These are phyloP conservation scores for Pseudocercospora fijiensis DNA, from an alignment of 2,329 filamentous ascomycete species.

Conservation along the genomic window DNA sequence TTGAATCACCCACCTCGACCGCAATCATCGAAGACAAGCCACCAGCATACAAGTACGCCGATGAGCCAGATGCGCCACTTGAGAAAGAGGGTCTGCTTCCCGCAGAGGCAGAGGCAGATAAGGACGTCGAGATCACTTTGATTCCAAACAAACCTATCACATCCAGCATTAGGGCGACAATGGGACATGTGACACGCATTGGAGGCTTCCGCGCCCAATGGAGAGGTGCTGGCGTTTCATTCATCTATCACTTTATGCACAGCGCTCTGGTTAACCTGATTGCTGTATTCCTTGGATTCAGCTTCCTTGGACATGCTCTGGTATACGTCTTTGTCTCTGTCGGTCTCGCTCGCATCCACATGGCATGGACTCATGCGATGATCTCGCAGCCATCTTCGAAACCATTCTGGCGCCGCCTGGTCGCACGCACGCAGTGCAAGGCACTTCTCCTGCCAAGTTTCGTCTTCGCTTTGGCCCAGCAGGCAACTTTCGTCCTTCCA, in stretches of 20 bases:
- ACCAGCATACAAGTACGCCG: conserved; percentile 45
- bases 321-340: conserved; percentile 60
- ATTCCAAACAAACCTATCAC: conserved; percentile 61
- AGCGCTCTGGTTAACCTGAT: conserved; percentile 32
- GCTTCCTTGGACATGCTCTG: conserved; percentile 48
- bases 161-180: conserved; percentile 57
- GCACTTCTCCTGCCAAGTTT: conserved; percentile 68
- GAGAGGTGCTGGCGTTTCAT: conserved; percentile 38
- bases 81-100: conserved; percentile 40
- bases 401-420: conserved; percentile 67
- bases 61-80: conserved; percentile 50
- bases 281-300: conserved; percentile 44
- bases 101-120: conserved; percentile 44
- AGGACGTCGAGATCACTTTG: conserved; percentile 45
- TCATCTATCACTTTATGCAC: conserved; percentile 39
- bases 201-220: conserved; percentile 40
- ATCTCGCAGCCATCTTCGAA: conserved; percentile 67
- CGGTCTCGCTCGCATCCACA: conserved; percentile 64
- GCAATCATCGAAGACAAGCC: conserved; percentile 47
- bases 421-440: conserved; percentile 63
- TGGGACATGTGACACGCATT: conserved; percentile 48
- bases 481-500: conserved; percentile 52
- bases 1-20: conserved; percentile 60
- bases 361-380: conserved; percentile 82
- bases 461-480: conserved; percentile 59